phyloP scores from a whole-genome alignment of 768 basidiomycete species.

The Suillus subaureus region DNA sequence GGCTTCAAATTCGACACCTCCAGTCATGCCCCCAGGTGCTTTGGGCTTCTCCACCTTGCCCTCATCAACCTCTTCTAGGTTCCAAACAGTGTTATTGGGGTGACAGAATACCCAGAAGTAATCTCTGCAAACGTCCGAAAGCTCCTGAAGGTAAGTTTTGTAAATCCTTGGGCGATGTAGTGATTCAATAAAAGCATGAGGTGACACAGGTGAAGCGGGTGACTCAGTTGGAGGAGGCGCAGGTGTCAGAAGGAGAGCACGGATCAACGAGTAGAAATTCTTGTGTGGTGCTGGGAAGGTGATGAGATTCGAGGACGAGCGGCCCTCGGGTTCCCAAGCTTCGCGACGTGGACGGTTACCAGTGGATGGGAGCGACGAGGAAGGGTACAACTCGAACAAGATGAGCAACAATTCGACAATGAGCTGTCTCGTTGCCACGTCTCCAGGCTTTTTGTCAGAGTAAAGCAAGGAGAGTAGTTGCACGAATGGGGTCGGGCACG shows the following conservation, averaged over 20 bases:
- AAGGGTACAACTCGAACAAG: conserved; percentile 87
- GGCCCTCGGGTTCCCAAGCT: conserved; percentile 57
- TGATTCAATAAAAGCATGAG: conserved; percentile 81
- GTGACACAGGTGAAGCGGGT: conserved; percentile 59
- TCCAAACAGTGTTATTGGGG: conserved; percentile 90
- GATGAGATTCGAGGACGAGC: conserved; percentile 51
- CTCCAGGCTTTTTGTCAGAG: conserved; percentile 98
- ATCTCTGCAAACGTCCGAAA: conserved; percentile 90
- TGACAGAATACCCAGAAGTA: conserved; percentile 99
- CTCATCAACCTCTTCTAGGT: conserved; percentile 81
- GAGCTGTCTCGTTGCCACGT: conserved; percentile 85
- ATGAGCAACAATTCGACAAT: conserved; percentile 87
- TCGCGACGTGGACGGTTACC: conserved; percentile 44
- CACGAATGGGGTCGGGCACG: conserved; percentile 84
- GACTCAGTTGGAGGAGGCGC: conserved; percentile 67
- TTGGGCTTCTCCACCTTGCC: conserved; percentile 83
- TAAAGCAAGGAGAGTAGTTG: conserved; percentile 85
- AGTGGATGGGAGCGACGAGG: conserved; percentile 61
- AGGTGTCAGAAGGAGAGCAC: conserved; percentile 72
- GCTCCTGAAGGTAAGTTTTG: conserved; percentile 79
- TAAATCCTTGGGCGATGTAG: conserved; percentile 72
- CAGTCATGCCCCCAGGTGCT: conserved; percentile 97
- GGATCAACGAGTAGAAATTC: conserved; percentile 72
- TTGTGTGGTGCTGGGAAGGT: conserved; percentile 75
- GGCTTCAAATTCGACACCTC: conserved; percentile 97